phyloP scores from a whole-genome alignment of 768 basidiomycete genomes.

The Chalciporus chontae region DNA sequence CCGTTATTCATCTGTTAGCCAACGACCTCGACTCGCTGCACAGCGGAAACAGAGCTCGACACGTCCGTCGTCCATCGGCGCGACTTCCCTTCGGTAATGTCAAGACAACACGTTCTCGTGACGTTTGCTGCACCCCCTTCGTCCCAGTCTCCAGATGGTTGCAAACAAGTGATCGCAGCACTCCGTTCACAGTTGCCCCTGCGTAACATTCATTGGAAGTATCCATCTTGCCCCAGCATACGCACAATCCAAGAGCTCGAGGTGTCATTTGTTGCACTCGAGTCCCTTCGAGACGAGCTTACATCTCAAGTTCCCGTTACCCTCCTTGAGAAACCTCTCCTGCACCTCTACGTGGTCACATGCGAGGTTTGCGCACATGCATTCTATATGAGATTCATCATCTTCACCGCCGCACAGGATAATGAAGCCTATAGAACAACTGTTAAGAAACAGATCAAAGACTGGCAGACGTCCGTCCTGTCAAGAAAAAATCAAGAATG shows the following conservation, averaged over 20 bases:
- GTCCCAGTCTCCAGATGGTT: constrained; percentile 67
- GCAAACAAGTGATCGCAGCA: constrained; percentile 64
- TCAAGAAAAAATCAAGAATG: constrained; percentile 86
- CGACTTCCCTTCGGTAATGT: constrained; percentile 22
- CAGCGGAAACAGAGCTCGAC: too few relatives aligned
- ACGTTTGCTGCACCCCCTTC: constrained; percentile 64
- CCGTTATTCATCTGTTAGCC: neutral
- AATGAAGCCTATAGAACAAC: constrained; percentile 72
- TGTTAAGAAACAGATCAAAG: constrained; percentile 83
- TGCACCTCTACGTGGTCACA: constrained; percentile 81
- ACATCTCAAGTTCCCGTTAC: constrained; percentile 73
- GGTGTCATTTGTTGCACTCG: constrained; percentile 66
- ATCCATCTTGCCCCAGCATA: constrained; percentile 61
- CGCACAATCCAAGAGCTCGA: constrained; percentile 89
- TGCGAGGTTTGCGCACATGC: constrained; percentile 69
- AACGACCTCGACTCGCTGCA: neutral
- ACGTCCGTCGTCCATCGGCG: neutral
- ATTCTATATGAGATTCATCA: constrained; percentile 4
- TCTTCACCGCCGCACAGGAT: constrained; percentile 37
- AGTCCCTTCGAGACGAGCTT: constrained; percentile 67
- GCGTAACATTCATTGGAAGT: constrained; percentile 91
- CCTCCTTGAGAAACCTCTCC: constrained; percentile 79
- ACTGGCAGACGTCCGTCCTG: constrained; percentile 74
- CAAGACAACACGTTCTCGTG: constrained; percentile 54
- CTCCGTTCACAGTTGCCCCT: constrained; percentile 76